Percentiles rank a stretch among this genome's conserved stretches.
Conservation (phyloP, 208 protist species). For the Trypanosoma conorhini region DNA sequence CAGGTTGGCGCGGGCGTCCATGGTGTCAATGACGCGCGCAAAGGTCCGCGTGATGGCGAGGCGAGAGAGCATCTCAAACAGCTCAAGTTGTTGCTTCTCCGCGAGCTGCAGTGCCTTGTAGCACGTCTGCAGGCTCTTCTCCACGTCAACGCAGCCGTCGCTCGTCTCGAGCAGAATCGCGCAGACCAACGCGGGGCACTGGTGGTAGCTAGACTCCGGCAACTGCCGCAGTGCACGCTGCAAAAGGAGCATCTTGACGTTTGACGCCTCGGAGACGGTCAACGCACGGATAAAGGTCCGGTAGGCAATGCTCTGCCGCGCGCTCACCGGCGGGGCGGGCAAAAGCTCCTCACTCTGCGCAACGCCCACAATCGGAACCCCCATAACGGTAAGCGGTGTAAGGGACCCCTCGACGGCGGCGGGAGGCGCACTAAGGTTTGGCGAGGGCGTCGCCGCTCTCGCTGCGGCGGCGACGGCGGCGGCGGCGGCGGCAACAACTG, state of each 20-base stretch:
- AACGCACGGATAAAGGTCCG: constrained; percentile 36
- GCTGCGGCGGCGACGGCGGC: neutral
- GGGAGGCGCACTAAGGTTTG: neutral
- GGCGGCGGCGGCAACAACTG: neutral
- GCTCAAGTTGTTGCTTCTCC: constrained; percentile 25
- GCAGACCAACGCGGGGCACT: constrained; percentile 42
- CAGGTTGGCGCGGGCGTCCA: constrained; percentile 39
- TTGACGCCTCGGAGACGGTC: constrained; percentile 38
- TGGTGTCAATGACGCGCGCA: constrained; percentile 52
- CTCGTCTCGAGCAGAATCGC: constrained; percentile 50
- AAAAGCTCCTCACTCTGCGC: constrained; percentile 24
- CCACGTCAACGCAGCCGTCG: constrained; percentile 46
- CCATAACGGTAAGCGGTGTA: constrained; percentile 27
- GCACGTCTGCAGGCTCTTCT: constrained; percentile 42
- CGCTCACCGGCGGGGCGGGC: constrained; percentile 4
- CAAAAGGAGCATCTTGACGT: constrained; percentile 39
- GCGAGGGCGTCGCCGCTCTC: neutral
- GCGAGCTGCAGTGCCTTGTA: constrained; percentile 45
- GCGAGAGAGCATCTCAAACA: constrained; percentile 46
- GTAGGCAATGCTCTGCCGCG: constrained; percentile 16
- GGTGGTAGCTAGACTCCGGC: constrained; percentile 26
- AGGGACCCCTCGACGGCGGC: neutral
- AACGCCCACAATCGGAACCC: constrained; percentile 28
- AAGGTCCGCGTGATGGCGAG: constrained; percentile 52
- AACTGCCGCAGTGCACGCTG: constrained; percentile 39